Conservation (phyloP, 2,329 filamentous ascomycete genomes). For the Clarireedia homoeocarpa region DNA sequence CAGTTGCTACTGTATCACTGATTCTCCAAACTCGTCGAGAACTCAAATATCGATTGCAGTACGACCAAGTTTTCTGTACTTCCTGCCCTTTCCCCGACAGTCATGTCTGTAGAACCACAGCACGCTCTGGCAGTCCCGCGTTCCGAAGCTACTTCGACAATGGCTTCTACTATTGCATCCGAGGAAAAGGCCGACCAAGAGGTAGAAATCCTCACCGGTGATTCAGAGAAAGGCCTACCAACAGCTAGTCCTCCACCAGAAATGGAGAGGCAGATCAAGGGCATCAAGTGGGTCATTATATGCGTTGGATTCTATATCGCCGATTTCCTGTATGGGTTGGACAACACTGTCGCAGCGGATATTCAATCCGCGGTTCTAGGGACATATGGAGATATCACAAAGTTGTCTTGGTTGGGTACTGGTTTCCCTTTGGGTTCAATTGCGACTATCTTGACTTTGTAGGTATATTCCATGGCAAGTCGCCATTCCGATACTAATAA, state of each 20-base stretch:
- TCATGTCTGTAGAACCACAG: neutral
- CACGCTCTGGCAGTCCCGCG: neutral
- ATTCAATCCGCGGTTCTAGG: constrained; percentile 35
- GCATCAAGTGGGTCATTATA: constrained; percentile 25
- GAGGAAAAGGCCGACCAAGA: neutral
- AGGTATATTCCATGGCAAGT: neutral
- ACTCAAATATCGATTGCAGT: neutral
- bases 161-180: neutral
- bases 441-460: constrained; percentile 6
- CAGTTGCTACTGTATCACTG: neutral
- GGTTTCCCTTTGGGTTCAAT: constrained; percentile 32
- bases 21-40: neutral
- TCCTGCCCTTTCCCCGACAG: too few relatives aligned
- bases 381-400: constrained; percentile 29
- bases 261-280: constrained; percentile 7
- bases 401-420: constrained; percentile 34
- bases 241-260: neutral
- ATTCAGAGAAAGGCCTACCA: constrained; percentile 3
- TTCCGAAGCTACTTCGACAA: neutral
- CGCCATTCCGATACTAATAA: neutral
- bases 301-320: constrained; percentile 3
- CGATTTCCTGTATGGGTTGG: constrained; percentile 6
- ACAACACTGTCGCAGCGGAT: constrained; percentile 34
- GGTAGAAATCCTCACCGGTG: neutral
- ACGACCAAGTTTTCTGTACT: too few relatives aligned